Evolutionary conservation across 192 early-diverging fungal species (phyloP), one percentile per base, ranked within the genome.

Genomic region (Coemansia sp.): DNA sequence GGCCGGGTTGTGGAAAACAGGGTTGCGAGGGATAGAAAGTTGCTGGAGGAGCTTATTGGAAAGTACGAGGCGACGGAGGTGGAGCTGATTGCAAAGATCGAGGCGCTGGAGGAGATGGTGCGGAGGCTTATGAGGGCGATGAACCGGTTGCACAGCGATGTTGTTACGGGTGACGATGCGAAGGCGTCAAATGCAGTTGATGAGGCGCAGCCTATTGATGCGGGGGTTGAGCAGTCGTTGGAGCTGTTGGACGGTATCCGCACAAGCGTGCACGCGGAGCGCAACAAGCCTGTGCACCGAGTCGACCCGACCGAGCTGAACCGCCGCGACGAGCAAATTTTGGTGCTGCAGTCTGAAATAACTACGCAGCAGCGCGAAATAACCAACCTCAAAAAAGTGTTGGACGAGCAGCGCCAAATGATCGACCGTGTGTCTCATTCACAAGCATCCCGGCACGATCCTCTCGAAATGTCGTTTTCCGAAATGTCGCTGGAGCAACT

Each of bases 271-370:
- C 64, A 2, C 24, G 27, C n/a, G 22, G 59, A 38, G 53, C 62
- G 39, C 68, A 62, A 39, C 68, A 67, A 52, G 64, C 57, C 26
- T 51, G 66, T 54, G 24, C 37, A 16, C 11, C 50, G 19, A 10
- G n/a, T 22, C 19, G 71, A 74, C 29, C 20, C 13, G 47, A 9
- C 29, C 13, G 83, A 86, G 50, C 60, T 84, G 43, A 67, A 61
- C 12, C 68, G 77, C 52, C 88, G 85, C 53, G 78, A 84, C 39
- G 18, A 54, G 49, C 81, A 71, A 11, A 85, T 90, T 23, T 66
- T 59, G 3, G 61, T 67, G 64, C 82, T 87, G 14, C 58, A 74
- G 38, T 37, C 58, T 16, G 60, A 73, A 20, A 61, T 82, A 0
- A 62, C 41, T 9, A 37, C 47, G 47, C 66, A 77, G n/a, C 57